Percentiles rank a stretch among this genome's conserved stretches.
phyloP scores from a whole-genome alignment of 768 basidiomycete species.

The Mycena rebaudengoi region DNA sequence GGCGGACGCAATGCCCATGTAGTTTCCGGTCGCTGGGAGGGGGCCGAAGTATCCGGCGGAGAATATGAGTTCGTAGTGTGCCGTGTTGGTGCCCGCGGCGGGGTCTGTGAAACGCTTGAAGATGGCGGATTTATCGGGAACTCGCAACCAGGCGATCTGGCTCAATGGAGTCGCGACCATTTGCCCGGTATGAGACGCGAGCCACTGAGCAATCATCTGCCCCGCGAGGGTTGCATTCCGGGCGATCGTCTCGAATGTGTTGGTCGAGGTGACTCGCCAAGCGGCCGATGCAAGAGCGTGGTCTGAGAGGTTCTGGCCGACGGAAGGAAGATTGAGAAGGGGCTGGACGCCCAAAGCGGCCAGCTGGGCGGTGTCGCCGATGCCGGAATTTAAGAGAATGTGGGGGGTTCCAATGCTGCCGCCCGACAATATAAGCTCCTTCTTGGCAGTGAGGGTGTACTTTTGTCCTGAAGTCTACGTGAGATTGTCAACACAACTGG shows the following conservation, averaged over 20 bases:
- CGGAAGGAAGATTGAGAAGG: slow-evolving; percentile 29
- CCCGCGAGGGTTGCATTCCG: too few species aligned
- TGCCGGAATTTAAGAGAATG: slow-evolving; percentile 36
- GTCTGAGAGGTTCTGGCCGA: slow-evolving; percentile 38
- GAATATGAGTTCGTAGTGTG: slow-evolving; percentile 46
- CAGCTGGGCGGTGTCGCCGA: slow-evolving; percentile 29
- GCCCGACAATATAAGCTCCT: slow-evolving; percentile 21
- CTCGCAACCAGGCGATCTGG: slow-evolving; percentile 29
- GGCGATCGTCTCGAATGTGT: slow-evolving; percentile 27
- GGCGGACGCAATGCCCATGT: neutral
- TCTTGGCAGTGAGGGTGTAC: too few species aligned
- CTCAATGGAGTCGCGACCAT: slow-evolving; percentile 17
- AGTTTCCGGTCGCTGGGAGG: slow-evolving; percentile 15
- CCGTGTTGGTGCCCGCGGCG: slow-evolving; percentile 42
- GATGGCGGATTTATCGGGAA: slow-evolving; percentile 39
- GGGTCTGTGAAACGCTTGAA: slow-evolving; percentile 43
- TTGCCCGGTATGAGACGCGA: slow-evolving; percentile 32
- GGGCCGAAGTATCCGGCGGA: neutral
- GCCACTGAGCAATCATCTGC: too few species aligned
- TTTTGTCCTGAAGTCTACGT: too few species aligned
- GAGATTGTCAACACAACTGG: too few species aligned
- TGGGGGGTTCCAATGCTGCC: slow-evolving; percentile 38
- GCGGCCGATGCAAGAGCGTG: too few species aligned
- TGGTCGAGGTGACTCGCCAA: too few species aligned
- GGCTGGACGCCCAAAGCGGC: slow-evolving; percentile 14